Conservation (phyloP, 2,329 filamentous ascomycete species). For the Tricladium varicosporioides region DNA sequence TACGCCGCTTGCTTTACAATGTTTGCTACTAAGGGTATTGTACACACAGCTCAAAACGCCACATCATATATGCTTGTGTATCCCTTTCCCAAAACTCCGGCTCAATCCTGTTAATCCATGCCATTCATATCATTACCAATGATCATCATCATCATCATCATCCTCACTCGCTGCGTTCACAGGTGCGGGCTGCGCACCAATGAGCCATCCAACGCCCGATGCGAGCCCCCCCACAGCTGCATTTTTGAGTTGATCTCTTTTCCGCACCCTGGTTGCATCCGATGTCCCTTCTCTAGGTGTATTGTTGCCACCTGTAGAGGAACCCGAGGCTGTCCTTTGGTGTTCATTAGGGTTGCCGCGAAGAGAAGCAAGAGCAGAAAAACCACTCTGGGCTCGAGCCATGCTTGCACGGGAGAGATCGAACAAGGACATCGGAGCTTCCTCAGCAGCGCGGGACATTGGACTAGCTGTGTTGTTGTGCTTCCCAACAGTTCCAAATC, state of each 20-base stretch:
- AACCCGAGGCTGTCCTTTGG: slow-evolving; percentile 28
- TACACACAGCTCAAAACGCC: background rate
- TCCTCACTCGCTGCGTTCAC: background rate
- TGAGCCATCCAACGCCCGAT: slow-evolving; percentile 65
- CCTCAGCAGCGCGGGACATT: slow-evolving; percentile 45
- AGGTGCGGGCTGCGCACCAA: slow-evolving; percentile 45
- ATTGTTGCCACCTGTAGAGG: slow-evolving; percentile 29
- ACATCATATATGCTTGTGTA: background rate
- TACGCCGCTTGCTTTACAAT: background rate
- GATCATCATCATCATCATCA: background rate
- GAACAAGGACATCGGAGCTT: slow-evolving; percentile 63
- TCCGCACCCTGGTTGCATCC: slow-evolving; percentile 45
- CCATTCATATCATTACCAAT: background rate
- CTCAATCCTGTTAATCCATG: background rate
- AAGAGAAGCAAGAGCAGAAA: slow-evolving; percentile 48
- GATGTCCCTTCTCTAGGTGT: slow-evolving; percentile 5
- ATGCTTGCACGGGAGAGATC: slow-evolving; percentile 62
- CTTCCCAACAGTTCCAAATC: slow-evolving; percentile 43
- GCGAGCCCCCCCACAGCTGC: slow-evolving; percentile 66
- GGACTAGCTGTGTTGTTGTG: slow-evolving; percentile 26
- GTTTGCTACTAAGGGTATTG: background rate
- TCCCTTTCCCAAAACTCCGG: slow-evolving; percentile 4
- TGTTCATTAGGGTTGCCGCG: slow-evolving; percentile 23
- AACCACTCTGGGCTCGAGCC: slow-evolving; percentile 55
- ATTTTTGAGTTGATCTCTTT: slow-evolving; percentile 68